Base-by-base conservation (phyloP, 2,329 filamentous ascomycete genomes). In the Trichoderma gracile region DNA sequence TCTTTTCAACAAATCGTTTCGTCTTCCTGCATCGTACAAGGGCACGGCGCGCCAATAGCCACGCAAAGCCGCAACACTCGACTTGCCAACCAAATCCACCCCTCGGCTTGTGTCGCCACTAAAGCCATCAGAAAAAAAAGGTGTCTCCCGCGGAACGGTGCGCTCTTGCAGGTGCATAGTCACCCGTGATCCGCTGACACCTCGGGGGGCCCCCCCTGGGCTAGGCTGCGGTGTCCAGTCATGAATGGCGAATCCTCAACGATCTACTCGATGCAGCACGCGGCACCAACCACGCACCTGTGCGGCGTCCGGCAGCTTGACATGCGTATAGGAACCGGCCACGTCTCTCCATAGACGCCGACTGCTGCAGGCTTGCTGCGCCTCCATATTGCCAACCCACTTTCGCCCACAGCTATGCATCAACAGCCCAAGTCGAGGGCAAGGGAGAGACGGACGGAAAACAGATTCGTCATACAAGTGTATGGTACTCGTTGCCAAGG, bases 121-220 rank as follows among this genome's bases (percentile, higher is more conserved):
- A 59, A 47, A 45, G 59, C 42, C 59, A 50, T 57, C 50, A 63
- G 64, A 30, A 64, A 58, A 52, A 57, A 63, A 38, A 12, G 33
- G 53, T 30, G 60, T 58, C 52, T 40, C 59, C 59, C 53, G 69
- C 73, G 74, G 73, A 74, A 74, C 73, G 73, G 73, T 73, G 72
- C 75, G 74, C 73, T 72, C 72, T 65, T 76, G 71, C 74, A 75
- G 71, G 68, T 73, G 74, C 70, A 73, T 72, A 68, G 73, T 74
- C 68, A 73, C 69, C 73, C 72, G 71, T 73, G 71, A 74, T 72
- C 70, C 68, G 71, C 69, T 69, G 68, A 68, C 70, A 53, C 66
- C 61, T 68, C 67, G 65, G 66, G 52, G 45, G 43, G n/a, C 33
- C 30, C 40, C 54, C 54, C 58, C 56, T 56, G 49, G 57, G 33